Percentiles rank a stretch among this genome's conserved stretches.
Evolutionary conservation across 192 early-diverging fungal species (phyloP).

Genomic region (Oehlia diaphana): DNA sequence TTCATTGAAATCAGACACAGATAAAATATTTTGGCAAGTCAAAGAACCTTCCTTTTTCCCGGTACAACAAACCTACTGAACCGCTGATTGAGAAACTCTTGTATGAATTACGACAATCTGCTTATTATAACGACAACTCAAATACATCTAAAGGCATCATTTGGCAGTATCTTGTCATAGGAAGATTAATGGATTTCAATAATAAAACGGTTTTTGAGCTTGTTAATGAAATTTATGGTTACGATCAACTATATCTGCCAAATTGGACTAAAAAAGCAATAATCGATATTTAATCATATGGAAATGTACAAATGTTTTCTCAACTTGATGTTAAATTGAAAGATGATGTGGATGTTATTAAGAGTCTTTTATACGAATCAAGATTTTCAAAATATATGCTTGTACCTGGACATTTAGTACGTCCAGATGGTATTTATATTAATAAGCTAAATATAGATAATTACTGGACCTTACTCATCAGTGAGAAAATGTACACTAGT

Average conservation of each 20-base stretch:
- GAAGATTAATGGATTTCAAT: not conserved
- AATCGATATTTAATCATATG: not conserved
- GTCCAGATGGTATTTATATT: not conserved
- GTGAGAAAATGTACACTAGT: not conserved
- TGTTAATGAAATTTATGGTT: not conserved
- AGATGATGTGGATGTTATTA: not conserved
- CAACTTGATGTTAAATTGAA: not conserved
- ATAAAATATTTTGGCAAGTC: not conserved
- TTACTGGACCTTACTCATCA: not conserved
- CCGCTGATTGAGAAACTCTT: not conserved
- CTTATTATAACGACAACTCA: not conserved
- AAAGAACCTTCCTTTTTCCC: not conserved
- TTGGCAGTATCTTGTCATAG: slow-evolving; percentile 6
- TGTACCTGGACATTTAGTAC: not conserved
- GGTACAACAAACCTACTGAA: not conserved
- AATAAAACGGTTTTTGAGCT: not conserved
- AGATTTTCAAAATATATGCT: not conserved
- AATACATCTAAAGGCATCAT: slow-evolving; percentile 18
- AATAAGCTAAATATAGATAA: not conserved
- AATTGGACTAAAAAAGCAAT: not conserved
- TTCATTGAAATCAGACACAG: not conserved
- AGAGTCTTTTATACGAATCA: not conserved
- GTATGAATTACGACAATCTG: not conserved
- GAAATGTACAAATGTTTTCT: not conserved
- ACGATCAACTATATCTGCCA: not conserved